Base-by-base conservation (phyloP, 1,284 basidiomycete species). In the Dichomitus squalens region DNA sequence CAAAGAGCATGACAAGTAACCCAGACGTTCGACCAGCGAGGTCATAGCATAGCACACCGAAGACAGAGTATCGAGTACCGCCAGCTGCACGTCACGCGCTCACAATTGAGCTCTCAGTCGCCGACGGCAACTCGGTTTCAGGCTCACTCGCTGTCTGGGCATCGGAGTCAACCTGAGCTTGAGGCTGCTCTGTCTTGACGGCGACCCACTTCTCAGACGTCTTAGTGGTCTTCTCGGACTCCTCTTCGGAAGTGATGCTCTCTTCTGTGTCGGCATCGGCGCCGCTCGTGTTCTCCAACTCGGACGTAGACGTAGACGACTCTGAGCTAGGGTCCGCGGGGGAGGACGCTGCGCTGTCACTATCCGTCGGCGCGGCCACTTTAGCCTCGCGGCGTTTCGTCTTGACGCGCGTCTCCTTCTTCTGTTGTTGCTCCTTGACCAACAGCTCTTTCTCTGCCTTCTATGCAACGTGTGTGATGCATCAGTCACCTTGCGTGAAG, bases 221-320 rank as follows among this genome's bases (percentile, higher is more conserved):
- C 27, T 73, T 74, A 29, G 56, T 51, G 11, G 62, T 53, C 49
- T 59, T 69, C 59, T 79, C 81, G 34, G 81, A 79, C 63, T 87
- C 86, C 61, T 87, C 87, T 64, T 90, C 88, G 47, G 88, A 88
- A 5, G 87, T 86, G 62, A 87, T 74, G 64, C 86, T 89, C 66
- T 86, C 86, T 70, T 90, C 88, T 25, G 82, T 83, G 64, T 90
- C 88, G 9, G 85, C 87, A 54, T 90, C 88, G 53, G 79, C 71
- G 20, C 85, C 86, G 20, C 79, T 84, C 66, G 76, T 82, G 52
- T 73, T 78, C 64, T 85, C 85, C 8, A 79, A 80, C 66, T 85
- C 84, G 39, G 83, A 85, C 49, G 61, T 36, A 55, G 72, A 76
- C 49, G 80, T 79, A 7, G 80, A 76, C 49, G 50, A 41, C 29